Conservation (phyloP, 2,329 filamentous ascomycete species). For the Hypoxylon sp. region DNA sequence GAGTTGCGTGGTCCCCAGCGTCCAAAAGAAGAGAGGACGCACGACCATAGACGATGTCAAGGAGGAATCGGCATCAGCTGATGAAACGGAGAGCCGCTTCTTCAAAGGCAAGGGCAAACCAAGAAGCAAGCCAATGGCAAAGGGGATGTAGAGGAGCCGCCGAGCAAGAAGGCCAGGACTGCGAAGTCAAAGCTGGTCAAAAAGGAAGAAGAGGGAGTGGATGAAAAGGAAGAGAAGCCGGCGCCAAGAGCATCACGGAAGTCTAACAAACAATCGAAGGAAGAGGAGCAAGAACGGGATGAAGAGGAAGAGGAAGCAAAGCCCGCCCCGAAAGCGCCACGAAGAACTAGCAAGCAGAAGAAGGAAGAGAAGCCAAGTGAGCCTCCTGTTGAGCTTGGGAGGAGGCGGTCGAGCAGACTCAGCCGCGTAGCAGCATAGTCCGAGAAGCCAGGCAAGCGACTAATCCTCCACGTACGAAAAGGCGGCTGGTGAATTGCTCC, state of each 20-base stretch:
- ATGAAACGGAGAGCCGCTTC: conserved; percentile 46
- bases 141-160: conserved; percentile 32
- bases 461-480: neutral
- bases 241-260: conserved; percentile 29
- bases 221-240: conserved; percentile 48
- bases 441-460: neutral
- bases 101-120: conserved; percentile 40
- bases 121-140: conserved; percentile 35
- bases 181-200: conserved; percentile 39
- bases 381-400: conserved; percentile 31
- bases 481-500: neutral
- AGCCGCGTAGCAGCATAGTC: conserved; percentile 40
- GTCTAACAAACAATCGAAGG: conserved; percentile 43
- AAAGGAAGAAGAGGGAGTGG: conserved; percentile 52
- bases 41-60: conserved; percentile 59
- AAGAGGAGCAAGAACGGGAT: conserved; percentile 53
- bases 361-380: conserved; percentile 41
- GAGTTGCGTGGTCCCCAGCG: conserved; percentile 85
- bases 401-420: conserved; percentile 52
- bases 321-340: conserved; percentile 25
- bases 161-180: conserved; percentile 46
- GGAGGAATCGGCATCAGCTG: conserved; percentile 36
- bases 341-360: conserved; percentile 39
- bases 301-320: conserved; percentile 50
- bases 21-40: conserved; percentile 83